Evolutionary conservation across 1,284 basidiomycete species (phyloP), one percentile per base, ranked within the genome.

Genomic region (Sanghuangporus weigelae): DNA sequence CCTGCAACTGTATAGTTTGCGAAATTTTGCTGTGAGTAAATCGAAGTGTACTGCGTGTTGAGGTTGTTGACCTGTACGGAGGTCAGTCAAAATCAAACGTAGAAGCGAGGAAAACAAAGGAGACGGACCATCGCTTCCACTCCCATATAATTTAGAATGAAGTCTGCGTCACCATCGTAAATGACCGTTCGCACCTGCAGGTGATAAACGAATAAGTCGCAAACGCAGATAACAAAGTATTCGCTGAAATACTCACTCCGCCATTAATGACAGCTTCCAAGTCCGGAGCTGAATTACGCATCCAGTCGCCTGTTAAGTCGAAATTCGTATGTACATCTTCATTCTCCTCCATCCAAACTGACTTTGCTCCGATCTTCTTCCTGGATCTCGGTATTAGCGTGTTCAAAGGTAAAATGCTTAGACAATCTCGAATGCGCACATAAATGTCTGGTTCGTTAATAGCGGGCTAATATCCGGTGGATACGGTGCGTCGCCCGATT

Each of bases 231-330:
- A 26, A 51, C 19, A 6, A 35, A 68, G 2, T 12, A 2, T 12
- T n/a, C 42, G 12, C 12, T 12, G 12, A 44, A 12, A 26, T 26
- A 65, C 81, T 67, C 65, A 86, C 84, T 6, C 84, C 84, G 49
- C 84, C 78, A 64, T 86, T 77, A 67, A 87, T 83, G 5, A 87
- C 84, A 31, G 74, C 77, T 71, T 86, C 84, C 26, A 87, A 73
- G 64, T 82, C 68, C 1, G 80, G 82, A 11, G 78, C 71, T 10
- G 81, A 83, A 69, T 80, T 85, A 51, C 79, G 76, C 84, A 86
- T 86, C 84, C 84, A 86, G 64, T 87, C 85, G 36, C 84, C 85
- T 10, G 83, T 84, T 10, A 69, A 66, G 2, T 81, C 80, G 66
- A 88, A 87, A 68, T 86, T 84, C 61, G 67, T 67, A 68, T 84